A percentile compares a stretch with the other conserved stretches of the same genome.
Evolutionary conservation across 2,329 filamentous ascomycete genomes (phyloP).

Genomic region (Aspergillus sp.): DNA sequence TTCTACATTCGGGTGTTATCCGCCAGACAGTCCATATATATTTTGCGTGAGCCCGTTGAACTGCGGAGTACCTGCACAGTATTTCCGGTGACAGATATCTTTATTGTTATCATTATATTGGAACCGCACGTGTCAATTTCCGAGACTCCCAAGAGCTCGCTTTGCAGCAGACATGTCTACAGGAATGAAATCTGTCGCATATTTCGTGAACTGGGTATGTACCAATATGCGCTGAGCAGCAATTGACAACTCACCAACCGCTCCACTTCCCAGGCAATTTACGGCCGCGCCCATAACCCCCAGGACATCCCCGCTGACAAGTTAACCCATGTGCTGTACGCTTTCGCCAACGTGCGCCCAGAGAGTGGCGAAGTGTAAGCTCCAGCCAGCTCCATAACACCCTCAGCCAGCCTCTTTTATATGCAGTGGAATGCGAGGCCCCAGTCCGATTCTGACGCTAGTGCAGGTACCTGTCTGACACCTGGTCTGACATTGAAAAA

Average conservation of each 20-base stretch:
- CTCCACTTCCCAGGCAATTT: conserved; percentile 59
- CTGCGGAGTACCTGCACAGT: too few species aligned
- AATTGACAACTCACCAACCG: background rate
- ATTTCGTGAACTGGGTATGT: conserved; percentile 42
- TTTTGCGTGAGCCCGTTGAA: background rate
- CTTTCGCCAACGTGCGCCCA: conserved; percentile 77
- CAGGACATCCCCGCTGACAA: conserved; percentile 73
- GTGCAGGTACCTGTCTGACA: conserved; percentile 52
- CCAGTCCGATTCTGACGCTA: background rate
- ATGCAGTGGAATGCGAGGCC: conserved; percentile 5
- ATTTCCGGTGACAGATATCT: too few species aligned
- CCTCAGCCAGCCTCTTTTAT: background rate
- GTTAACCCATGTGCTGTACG: conserved; percentile 79
- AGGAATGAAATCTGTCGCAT: conserved; percentile 32
- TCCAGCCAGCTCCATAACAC: background rate
- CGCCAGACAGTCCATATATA: background rate
- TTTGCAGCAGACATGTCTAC: conserved; percentile 1
- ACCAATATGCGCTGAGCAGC: background rate
- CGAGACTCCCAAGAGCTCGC: background rate
- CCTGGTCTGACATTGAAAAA: conserved; percentile 62
- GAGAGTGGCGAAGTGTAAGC: conserved; percentile 69
- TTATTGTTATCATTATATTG: background rate
- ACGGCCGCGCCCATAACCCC: conserved; percentile 72
- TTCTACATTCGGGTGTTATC: background rate
- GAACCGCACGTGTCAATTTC: background rate